A percentile compares a stretch with the other conserved stretches of the same genome.
phyloP scores from a whole-genome alignment of 345 rosid species.

The Hypericum perforatum region DNA sequence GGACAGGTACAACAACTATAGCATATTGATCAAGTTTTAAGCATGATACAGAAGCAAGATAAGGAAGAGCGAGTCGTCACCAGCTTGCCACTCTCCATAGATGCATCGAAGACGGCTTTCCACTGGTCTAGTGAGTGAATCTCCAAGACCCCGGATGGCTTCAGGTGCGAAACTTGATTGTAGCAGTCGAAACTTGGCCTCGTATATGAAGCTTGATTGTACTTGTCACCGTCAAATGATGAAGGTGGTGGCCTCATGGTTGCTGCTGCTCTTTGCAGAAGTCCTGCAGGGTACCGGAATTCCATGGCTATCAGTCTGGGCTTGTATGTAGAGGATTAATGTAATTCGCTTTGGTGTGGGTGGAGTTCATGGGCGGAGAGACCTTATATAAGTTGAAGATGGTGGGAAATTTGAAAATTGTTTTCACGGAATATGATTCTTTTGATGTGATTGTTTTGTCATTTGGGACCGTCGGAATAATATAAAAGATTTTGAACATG shows the following conservation, averaged over 20 bases:
- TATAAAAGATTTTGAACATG: background rate
- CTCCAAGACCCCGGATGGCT: conserved; percentile 23
- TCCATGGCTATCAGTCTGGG: background rate
- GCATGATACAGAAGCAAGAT: background rate
- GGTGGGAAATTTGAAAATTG: background rate
- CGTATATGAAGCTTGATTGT: background rate
- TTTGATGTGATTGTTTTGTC: background rate
- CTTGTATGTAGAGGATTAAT: background rate
- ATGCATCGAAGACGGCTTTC: conserved; percentile 42
- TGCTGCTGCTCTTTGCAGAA: background rate
- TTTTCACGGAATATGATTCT: conserved; percentile 10
- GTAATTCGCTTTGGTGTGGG: conserved; percentile 1
- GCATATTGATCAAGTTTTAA: background rate
- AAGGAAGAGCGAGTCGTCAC: conserved; percentile 14
- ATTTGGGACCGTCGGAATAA: conserved; percentile 2
- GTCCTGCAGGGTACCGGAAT: background rate
- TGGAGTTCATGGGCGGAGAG: background rate
- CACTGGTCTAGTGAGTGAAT: conserved; percentile 48
- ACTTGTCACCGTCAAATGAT: background rate
- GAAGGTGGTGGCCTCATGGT: conserved; percentile 20
- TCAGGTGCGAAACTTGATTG: background rate
- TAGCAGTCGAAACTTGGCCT: background rate
- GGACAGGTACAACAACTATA: background rate
- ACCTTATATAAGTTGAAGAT: conserved; percentile 16
- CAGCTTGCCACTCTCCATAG: conserved; percentile 49